Percentiles rank a stretch among this genome's conserved stretches.
Conservation (phyloP, 768 basidiomycete species). For the Panaeolus papilionaceus region DNA sequence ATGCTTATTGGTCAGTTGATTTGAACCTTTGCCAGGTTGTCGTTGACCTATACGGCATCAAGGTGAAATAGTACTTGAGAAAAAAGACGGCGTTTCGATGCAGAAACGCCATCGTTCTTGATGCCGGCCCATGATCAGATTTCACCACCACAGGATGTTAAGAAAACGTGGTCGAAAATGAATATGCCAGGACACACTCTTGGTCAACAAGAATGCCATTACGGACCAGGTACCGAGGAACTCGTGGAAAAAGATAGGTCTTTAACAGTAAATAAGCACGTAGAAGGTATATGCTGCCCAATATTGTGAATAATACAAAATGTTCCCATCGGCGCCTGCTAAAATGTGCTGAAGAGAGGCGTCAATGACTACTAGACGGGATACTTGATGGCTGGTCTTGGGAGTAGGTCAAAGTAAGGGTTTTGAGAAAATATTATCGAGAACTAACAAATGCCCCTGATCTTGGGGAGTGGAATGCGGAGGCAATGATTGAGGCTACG, state of each 20-base stretch:
- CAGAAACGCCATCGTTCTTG: neutral
- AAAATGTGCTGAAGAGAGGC: neutral
- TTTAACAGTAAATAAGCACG: neutral
- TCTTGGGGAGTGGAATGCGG: neutral
- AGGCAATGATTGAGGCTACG: neutral
- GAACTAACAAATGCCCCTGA: neutral
- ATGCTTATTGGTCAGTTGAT: neutral
- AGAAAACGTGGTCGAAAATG: constrained; percentile 1
- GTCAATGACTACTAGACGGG: neutral
- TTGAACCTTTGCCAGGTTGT: neutral
- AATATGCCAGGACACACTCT: neutral
- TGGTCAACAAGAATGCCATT: neutral
- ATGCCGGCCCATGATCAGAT: neutral
- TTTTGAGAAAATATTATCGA: neutral
- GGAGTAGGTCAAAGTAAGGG: neutral
- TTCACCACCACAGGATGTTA: neutral
- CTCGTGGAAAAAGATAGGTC: neutral
- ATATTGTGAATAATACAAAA: neutral
- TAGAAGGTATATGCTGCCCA: neutral
- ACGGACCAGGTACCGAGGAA: neutral
- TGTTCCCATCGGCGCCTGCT: constrained; percentile 10
- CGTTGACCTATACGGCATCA: neutral
- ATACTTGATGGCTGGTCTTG: neutral
- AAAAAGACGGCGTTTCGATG: constrained; percentile 12
- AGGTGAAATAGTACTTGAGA: constrained; percentile 4